phyloP scores from a whole-genome alignment of 2,329 filamentous ascomycete species.

The Fusarium illudens region DNA sequence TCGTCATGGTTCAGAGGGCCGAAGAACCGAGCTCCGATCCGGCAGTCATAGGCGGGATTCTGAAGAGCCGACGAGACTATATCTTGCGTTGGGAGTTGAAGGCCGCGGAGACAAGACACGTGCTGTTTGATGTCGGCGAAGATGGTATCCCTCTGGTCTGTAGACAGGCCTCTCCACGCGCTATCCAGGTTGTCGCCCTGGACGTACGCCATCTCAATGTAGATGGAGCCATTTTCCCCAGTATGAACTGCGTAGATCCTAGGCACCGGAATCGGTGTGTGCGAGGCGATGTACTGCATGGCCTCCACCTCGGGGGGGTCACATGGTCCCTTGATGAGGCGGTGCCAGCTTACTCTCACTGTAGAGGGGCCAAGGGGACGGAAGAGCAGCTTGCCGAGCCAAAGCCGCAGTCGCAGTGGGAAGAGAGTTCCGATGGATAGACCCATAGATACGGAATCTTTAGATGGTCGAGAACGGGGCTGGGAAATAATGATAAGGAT shows the following conservation, averaged over 20 bases:
- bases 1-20: conserved; percentile 39
- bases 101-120: conserved; percentile 34
- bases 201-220: conserved; percentile 43
- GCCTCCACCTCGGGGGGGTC: conserved; percentile 42
- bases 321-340: conserved; percentile 45
- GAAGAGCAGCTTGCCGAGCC: conserved; percentile 41
- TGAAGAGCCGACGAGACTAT: conserved; percentile 39
- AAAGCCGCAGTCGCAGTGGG: conserved; percentile 38
- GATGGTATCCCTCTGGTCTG: conserved; percentile 29
- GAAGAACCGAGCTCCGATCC: conserved; percentile 39
- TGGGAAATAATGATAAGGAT: background rate
- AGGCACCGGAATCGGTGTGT: conserved; percentile 43
- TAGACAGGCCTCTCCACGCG: conserved; percentile 34
- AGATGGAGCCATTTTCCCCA: conserved; percentile 18
- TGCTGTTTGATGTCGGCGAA: conserved; percentile 38
- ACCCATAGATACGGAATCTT: conserved; percentile 33
- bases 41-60: conserved; percentile 39
- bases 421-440: conserved; percentile 38
- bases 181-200: conserved; percentile 27
- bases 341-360: conserved; percentile 41
- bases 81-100: conserved; percentile 34
- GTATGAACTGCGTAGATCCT: conserved; percentile 39
- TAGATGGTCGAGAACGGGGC: background rate
- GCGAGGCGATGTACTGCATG: conserved; percentile 42
- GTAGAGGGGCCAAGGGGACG: conserved; percentile 15